A percentile compares a stretch with the other conserved stretches of the same genome.
Conservation (phyloP, 2,329 filamentous ascomycete genomes). For the Arthrobotrys entomopaga region DNA sequence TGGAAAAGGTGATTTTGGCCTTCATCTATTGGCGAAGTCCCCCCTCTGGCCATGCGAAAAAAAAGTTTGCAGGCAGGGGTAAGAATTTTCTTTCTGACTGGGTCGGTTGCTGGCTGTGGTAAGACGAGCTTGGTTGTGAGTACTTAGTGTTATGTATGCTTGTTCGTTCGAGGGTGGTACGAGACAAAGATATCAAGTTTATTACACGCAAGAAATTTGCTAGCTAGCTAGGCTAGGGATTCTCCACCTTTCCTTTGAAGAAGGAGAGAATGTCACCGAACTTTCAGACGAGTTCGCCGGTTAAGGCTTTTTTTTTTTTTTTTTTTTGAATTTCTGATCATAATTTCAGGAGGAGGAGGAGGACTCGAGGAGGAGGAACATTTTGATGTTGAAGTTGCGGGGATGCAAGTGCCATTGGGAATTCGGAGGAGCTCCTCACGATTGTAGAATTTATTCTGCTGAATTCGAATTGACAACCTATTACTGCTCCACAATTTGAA, state of each 20-base stretch:
- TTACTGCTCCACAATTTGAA: constrained; percentile 28
- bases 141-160: background rate
- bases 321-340: constrained; percentile 2
- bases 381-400: constrained; percentile 33
- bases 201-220: constrained; percentile 23
- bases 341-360: constrained; percentile 22
- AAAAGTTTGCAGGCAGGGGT: constrained; percentile 33
- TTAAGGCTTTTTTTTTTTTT: constrained; percentile 7
- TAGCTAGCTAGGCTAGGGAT: constrained; percentile 23
- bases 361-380: constrained; percentile 10
- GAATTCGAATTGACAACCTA: constrained; percentile 8
- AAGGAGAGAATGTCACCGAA: constrained; percentile 50
- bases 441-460: background rate
- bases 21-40: constrained; percentile 36
- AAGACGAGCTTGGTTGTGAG: constrained; percentile 2
- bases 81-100: constrained; percentile 41
- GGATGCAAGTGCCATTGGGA: constrained; percentile 8
- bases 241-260: constrained; percentile 51
- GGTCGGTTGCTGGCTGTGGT: constrained; percentile 43
- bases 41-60: constrained; percentile 11
- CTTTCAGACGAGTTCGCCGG: constrained; percentile 53
- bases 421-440: constrained; percentile 49
- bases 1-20: constrained; percentile 22
- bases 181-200: constrained; percentile 17
- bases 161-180: constrained; percentile 24